phyloP scores from a whole-genome alignment of 140 eudicot species.

The Ambrosia hybrid region DNA sequence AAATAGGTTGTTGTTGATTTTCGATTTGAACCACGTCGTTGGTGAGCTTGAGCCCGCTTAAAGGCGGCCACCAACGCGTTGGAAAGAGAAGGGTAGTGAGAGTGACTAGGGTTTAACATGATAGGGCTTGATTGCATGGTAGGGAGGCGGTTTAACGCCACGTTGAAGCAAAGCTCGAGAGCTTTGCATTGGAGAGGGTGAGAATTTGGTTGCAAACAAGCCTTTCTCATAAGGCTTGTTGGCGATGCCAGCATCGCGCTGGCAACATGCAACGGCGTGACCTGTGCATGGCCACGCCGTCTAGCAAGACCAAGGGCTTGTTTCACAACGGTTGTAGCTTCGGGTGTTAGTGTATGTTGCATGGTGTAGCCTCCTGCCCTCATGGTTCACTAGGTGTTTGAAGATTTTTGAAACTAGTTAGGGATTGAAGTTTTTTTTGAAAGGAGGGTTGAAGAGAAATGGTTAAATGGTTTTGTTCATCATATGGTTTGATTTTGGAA shows the following conservation, averaged over 20 bases:
- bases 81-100: slow-evolving; percentile 70
- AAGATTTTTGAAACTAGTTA: slow-evolving; percentile 2
- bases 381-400: slow-evolving; percentile 38
- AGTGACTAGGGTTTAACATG: slow-evolving; percentile 44
- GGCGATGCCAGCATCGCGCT: slow-evolving; percentile 68
- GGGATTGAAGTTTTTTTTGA: slow-evolving; percentile 19
- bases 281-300: slow-evolving; percentile 85
- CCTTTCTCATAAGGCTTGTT: slow-evolving; percentile 52
- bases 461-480: slow-evolving; percentile 25
- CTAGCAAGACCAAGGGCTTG: slow-evolving; percentile 74
- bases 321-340: slow-evolving; percentile 62
- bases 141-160: slow-evolving; percentile 89
- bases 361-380: slow-evolving; percentile 73
- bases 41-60: slow-evolving; percentile 93
- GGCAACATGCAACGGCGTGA: slow-evolving; percentile 85
- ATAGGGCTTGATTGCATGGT: slow-evolving; percentile 60
- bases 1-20: slow-evolving; percentile 79
- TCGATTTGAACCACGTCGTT: slow-evolving; percentile 84
- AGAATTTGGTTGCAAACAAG: slow-evolving; percentile 77
- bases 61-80: slow-evolving; percentile 89
- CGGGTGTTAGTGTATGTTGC: slow-evolving; percentile 74
- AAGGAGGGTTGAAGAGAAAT: slow-evolving; percentile 33
- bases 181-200: slow-evolving; percentile 92
- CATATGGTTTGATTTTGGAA: slow-evolving; percentile 30
- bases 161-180: slow-evolving; percentile 91